Base-by-base conservation (phyloP, 1,284 basidiomycete species). In the Neotropicomus parvogracilis region DNA sequence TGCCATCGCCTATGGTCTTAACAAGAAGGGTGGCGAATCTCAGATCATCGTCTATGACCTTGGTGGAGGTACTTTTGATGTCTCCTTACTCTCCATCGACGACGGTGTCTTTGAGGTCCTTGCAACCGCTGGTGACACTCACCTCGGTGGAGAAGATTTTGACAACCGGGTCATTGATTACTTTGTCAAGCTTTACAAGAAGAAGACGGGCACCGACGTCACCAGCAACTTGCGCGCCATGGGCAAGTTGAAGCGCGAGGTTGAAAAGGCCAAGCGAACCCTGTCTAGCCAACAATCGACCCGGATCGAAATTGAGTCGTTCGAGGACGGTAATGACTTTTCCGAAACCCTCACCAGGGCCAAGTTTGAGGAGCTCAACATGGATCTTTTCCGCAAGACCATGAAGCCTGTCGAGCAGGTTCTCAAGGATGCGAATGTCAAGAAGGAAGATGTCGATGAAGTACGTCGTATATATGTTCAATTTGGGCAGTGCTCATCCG, bases 341-440 rank as follows among this genome's bases (percentile, higher is more conserved):
- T 91, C 92, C 32, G 95, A 97, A 79, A 92, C 93, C 13, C 81
- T 98, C 36, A 98, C 95, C 52, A 85, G 95, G 52, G 94, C 95
- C 75, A 98, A 97, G 75, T 98, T 99, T 67, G 95, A 98, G 73
- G 95, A 98, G 72, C 79, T 98, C 62, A 97, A 97, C 84, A 89
- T 97, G 77, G 95, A 99, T 65, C 84, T 98, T 44, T 98, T 99
- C 90, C 83, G 93, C 64, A 95, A 95, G 83, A 98, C 95, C 37
- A 93, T 98, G 91, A 95, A 95, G 80, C 95, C 95, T 59, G 95
- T 98, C 58, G 94, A 97, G 74, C 94, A 97, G 73, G 95, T 98
- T 29, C 79, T 98, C 64, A 97, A 97, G 84, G 95, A 99, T 66
- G 88, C 95, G 56, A 88, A 88, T 62, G 86, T 98, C 67, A 95